Evolutionary conservation across 345 rosid genomes (phyloP).

Genomic region (Boechera stricta): DNA sequence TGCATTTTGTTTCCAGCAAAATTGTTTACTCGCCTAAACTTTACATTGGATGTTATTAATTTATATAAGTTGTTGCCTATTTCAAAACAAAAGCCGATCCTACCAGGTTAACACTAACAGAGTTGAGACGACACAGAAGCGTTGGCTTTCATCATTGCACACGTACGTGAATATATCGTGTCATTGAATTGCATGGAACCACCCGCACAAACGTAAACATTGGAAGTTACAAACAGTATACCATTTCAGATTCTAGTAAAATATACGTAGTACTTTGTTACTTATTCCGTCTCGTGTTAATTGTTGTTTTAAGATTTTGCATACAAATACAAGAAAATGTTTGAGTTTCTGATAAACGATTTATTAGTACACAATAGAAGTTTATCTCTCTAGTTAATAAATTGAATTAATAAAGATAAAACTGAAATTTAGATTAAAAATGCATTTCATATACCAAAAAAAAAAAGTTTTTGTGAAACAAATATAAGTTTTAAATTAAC

Average conservation of each 20-base stretch:
- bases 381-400: no score
- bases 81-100: slow-evolving; percentile 7
- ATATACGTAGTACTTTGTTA: no score
- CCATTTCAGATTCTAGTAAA: neutral
- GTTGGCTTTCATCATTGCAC: slow-evolving; percentile 1
- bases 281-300: no score
- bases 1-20: slow-evolving; percentile 36
- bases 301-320: no score
- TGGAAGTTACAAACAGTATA: neutral
- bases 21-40: slow-evolving; percentile 26
- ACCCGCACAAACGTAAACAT: neutral
- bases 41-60: neutral
- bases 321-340: no score
- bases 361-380: no score
- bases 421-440: no score
- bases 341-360: no score
- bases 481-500: no score
- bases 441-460: no score
- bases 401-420: no score
- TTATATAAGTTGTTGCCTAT: slow-evolving; percentile 26
- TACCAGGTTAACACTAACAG: neutral
- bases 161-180: slow-evolving; percentile 19
- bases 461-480: no score
- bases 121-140: slow-evolving; percentile 23
- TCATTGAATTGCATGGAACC: slow-evolving; percentile 13